These are phyloP conservation scores for Globisporangium acanthophoron DNA, from an alignment of 352 stramenopile species.

Conservation along the genomic window DNA sequence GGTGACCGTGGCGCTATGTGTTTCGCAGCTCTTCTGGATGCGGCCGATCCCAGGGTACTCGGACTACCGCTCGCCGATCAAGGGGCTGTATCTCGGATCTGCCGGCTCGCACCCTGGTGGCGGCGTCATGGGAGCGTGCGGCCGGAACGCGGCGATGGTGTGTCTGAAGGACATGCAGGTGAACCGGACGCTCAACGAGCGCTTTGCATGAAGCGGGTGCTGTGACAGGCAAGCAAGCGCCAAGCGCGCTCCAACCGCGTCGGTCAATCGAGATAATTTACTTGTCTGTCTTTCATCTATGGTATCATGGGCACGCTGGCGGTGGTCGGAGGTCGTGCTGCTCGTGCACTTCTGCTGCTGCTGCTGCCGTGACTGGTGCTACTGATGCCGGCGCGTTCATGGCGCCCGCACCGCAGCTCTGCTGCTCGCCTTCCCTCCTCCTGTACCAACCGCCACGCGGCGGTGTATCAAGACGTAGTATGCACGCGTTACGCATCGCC, in stretches of 20 bases:
- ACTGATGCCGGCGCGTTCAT: neutral
- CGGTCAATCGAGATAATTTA: neutral
- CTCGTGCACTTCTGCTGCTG: neutral
- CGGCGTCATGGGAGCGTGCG: conserved; percentile 89
- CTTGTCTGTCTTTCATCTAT: conserved; percentile 13
- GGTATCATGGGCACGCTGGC: conserved; percentile 7
- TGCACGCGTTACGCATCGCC: conserved; percentile 44
- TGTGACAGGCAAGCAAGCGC: neutral
- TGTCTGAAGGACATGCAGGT: conserved; percentile 60
- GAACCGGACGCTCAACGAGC: neutral
- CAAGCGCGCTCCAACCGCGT: neutral
- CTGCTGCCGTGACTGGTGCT: neutral
- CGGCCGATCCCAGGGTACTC: conserved; percentile 79
- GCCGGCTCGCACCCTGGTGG: conserved; percentile 85
- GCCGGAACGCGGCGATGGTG: conserved; percentile 76
- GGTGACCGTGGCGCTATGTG: conserved; percentile 4
- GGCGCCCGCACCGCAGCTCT: neutral
- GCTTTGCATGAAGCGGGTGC: conserved; percentile 1
- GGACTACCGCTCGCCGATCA: conserved; percentile 78
- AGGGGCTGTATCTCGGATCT: conserved; percentile 80
- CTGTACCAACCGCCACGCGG: neutral
- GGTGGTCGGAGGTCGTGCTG: neutral
- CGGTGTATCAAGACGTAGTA: neutral
- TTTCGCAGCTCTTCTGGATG: conserved; percentile 76
- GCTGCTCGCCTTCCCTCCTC: neutral